Evolutionary conservation across 1,284 basidiomycete species (phyloP).

Genomic region (Filobasidium uniguttulatum): DNA sequence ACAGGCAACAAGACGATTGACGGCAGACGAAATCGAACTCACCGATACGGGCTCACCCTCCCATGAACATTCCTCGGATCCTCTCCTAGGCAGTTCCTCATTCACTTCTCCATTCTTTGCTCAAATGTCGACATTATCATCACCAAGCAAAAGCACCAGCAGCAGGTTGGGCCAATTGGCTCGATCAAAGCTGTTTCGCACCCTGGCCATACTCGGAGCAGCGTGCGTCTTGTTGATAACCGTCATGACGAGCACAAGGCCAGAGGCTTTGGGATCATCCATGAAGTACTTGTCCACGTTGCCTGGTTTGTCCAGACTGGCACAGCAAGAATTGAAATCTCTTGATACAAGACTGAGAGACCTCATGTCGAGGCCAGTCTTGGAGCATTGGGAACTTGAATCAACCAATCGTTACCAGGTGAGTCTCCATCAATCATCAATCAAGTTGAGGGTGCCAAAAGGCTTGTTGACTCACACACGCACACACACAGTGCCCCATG

Average conservation of each 20-base stretch:
- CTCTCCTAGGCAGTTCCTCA: neutral
- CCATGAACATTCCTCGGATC: neutral
- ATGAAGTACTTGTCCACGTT: neutral
- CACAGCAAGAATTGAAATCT: constrained; percentile 5
- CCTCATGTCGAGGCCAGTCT: constrained; percentile 19
- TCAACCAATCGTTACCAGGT: constrained; percentile 3
- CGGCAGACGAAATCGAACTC: neutral
- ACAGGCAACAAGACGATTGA: too few relatives aligned
- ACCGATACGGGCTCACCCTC: neutral
- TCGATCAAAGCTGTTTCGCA: neutral
- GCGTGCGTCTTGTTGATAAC: neutral
- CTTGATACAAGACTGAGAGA: constrained; percentile 11
- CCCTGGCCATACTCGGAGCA: neutral
- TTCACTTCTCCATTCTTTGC: neutral
- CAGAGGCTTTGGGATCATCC: neutral
- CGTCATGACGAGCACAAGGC: neutral
- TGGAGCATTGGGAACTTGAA: constrained; percentile 33
- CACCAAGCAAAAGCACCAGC: neutral
- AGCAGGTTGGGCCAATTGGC: neutral
- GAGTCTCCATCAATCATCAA: neutral
- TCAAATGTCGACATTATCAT: too few relatives aligned
- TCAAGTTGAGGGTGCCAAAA: too few relatives aligned
- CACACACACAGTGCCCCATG: constrained; percentile 21
- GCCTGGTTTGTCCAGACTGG: neutral
- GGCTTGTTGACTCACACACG: too few relatives aligned